phyloP scores from a whole-genome alignment of 495 filamentous ascomycete genomes.

The Aspergillus cavernicola region DNA sequence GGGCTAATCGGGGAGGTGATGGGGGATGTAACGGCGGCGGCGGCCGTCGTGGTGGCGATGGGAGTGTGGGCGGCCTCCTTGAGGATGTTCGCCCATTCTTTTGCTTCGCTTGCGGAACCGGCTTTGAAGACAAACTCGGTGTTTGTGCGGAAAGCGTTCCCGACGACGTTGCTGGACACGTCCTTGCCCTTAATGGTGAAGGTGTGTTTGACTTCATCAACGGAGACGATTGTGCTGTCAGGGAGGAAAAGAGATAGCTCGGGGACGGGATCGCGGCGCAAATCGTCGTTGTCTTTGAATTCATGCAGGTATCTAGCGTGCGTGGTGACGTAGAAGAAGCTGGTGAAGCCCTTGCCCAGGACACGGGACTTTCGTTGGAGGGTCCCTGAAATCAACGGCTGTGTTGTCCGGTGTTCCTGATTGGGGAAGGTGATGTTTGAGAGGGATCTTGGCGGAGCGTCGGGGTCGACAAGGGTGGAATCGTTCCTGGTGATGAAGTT shows the following conservation, averaged over 20 bases:
- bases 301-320: conserved; percentile 85
- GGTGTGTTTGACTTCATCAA: conserved; percentile 79
- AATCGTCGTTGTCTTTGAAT: conserved; percentile 89
- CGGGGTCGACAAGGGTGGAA: conserved; percentile 74
- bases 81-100: conserved; percentile 80
- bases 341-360: conserved; percentile 70
- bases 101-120: conserved; percentile 66
- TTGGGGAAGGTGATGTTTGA: conserved; percentile 79
- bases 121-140: conserved; percentile 71
- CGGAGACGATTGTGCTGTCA: conserved; percentile 75
- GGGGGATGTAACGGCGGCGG: conserved; percentile 11
- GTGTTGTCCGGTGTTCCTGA: conserved; percentile 74
- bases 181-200: conserved; percentile 97
- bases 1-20: conserved; percentile 14
- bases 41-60: conserved; percentile 6
- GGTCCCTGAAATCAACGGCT: conserved; percentile 78
- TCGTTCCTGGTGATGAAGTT: conserved; percentile 69
- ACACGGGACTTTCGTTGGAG: conserved; percentile 84
- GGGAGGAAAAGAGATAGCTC: conserved; percentile 90
- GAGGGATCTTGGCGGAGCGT: conserved; percentile 64
- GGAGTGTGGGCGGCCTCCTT: conserved; percentile 34
- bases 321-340: conserved; percentile 86
- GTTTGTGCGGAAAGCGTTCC: conserved; percentile 55
- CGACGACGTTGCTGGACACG: conserved; percentile 56
- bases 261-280: conserved; percentile 73